Evolutionary conservation across 768 basidiomycete genomes (phyloP), one percentile per base, ranked within the genome.

Genomic region (Tulasnella calospora): DNA sequence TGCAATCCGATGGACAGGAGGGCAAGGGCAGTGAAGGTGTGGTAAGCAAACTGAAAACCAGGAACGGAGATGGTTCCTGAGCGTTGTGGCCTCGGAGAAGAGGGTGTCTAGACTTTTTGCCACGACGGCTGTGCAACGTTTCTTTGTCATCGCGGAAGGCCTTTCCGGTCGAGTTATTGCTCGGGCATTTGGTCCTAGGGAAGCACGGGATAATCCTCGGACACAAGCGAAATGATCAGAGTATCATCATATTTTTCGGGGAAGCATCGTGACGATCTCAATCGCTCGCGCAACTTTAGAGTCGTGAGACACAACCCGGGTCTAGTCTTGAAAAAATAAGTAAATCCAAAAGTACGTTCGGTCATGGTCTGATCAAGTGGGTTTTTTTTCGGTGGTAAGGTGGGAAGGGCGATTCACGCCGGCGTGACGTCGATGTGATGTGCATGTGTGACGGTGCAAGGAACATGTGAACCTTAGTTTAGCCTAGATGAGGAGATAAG

Each of bases 51-150:
- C 27, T 67, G 61, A 67, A 27, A 67, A 67, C 61, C 61, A 67
- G 61, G 61, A 67, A 67, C 61, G 57, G n/a, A 40, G 44, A 2
- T 35, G 30, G 61, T 67, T 67, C 61, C 61, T 67, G 61, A 35
- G 33, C 61, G 27, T 67, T 33, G 61, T 67, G 61, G 61, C 33
- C 61, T 67, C 61, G 61, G 61, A 67, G 61, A n/a, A 51, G 51
- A 44, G 61, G 61, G 61, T 35, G 61, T 35, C 33, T 35, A 30
- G 33, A 35, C 27, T 35, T 67, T 67, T 35, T 67, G 61, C 61
- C 61, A 67, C 61, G 61, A 67, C 61, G 61, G 61, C 61, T 67
- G 61, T 67, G 61, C 61, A 67, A 67, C 61, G 30, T 67, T 57
- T 35, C 33, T 67, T 67, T 67, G 61, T 67, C 61, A 67, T 67